Percentiles rank a stretch among this genome's conserved stretches.
Conservation (phyloP, 768 basidiomycete species). For the Exsudoporus frostii region DNA sequence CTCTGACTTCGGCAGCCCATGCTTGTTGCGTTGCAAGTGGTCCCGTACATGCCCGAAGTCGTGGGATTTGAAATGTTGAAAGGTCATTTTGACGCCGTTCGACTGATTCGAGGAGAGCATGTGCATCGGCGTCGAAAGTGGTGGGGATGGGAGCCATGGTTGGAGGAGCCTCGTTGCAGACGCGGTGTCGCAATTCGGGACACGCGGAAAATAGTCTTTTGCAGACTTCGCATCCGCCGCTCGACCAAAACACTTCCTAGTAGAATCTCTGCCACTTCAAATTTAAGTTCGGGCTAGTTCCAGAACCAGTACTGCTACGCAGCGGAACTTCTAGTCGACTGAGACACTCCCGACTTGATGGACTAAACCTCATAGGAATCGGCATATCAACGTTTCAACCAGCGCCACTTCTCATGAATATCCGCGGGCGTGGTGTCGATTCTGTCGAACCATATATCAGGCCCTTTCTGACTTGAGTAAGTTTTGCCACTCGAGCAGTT, state of each 20-base stretch:
- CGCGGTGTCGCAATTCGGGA: not conserved
- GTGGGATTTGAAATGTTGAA: slow-evolving; percentile 67
- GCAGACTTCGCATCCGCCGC: not conserved
- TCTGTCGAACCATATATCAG: too few species aligned
- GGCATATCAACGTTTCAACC: too few species aligned
- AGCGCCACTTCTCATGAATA: too few species aligned
- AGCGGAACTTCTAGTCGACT: not conserved
- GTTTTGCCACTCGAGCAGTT: not conserved
- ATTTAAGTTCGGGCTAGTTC: not conserved
- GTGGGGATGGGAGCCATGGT: slow-evolving; percentile 64
- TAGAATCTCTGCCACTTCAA: too few species aligned
- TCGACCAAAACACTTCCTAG: not conserved
- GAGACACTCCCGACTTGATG: not conserved
- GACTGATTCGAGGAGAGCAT: slow-evolving; percentile 47
- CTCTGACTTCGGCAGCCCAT: slow-evolving; percentile 69
- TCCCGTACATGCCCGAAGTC: slow-evolving; percentile 64
- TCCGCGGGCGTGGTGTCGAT: too few species aligned
- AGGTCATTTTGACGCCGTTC: slow-evolving; percentile 63
- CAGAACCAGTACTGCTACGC: not conserved
- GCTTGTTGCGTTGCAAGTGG: slow-evolving; percentile 71
- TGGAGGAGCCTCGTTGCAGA: not conserved
- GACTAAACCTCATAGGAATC: not conserved
- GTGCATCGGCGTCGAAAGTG: slow-evolving; percentile 50
- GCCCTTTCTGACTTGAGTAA: not conserved
- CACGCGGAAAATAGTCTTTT: not conserved